Conservation (phyloP, 805 yeast genomes). For the Kluyveromyces aestuarii region DNA sequence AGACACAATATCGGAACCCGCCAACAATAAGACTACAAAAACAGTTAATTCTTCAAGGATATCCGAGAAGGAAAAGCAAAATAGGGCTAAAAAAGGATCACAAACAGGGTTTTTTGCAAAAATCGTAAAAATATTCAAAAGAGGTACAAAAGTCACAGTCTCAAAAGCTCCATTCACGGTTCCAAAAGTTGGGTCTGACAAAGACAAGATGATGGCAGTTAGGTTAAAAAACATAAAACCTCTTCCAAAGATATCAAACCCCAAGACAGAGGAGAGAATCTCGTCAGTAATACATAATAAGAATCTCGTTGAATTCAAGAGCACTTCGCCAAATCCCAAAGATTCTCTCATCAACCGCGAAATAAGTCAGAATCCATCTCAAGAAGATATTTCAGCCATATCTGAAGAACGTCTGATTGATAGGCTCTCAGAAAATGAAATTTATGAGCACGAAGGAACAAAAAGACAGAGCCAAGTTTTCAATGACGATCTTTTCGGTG, state of each 20-base stretch:
- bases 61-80: conserved; percentile 1
- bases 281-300: background rate
- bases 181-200: background rate
- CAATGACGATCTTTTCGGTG: conserved; percentile 25
- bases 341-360: background rate
- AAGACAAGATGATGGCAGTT: background rate
- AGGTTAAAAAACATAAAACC: background rate
- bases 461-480: conserved; percentile 19
- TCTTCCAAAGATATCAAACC: background rate
- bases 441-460: background rate
- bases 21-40: background rate
- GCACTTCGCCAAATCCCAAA: background rate
- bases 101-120: background rate
- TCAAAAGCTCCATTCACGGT: background rate
- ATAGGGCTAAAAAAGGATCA: background rate
- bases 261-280: background rate
- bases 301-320: background rate
- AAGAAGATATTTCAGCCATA: too few relatives aligned
- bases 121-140: too few relatives aligned
- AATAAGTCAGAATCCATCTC: background rate
- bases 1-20: conserved; percentile 1
- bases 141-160: background rate
- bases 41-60: background rate
- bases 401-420: background rate
- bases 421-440: background rate